phyloP scores from a whole-genome alignment of 208 protist species.

The Crithidia thermophila region DNA sequence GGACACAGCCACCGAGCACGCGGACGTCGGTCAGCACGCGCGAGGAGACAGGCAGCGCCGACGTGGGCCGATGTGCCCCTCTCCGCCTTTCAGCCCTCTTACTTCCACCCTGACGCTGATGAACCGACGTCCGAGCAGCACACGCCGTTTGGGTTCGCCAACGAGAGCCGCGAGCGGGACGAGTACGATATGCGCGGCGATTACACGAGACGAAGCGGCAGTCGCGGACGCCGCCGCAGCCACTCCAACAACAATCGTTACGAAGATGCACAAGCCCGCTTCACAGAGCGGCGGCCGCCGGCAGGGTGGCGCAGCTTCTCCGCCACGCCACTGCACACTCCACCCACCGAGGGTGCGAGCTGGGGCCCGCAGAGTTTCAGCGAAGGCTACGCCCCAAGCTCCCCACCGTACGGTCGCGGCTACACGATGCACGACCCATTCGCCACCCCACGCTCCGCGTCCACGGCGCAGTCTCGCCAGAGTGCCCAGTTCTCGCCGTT shows the following conservation, averaged over 20 bases:
- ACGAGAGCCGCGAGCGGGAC: not conserved
- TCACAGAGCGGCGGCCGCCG: too few relatives aligned
- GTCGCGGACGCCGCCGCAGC: not conserved
- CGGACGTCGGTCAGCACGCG: not conserved
- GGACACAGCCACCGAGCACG: not conserved
- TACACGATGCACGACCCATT: constrained; percentile 1
- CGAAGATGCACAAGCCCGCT: not conserved
- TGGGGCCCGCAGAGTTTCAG: not conserved
- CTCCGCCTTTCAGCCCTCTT: not conserved
- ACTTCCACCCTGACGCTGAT: not conserved
- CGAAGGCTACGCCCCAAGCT: not conserved
- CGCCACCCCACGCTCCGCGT: not conserved
- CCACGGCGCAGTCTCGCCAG: not conserved
- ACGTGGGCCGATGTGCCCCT: not conserved
- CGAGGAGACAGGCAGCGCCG: not conserved
- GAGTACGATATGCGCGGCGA: too few relatives aligned
- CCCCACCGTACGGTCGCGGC: not conserved
- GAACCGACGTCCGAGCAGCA: not conserved
- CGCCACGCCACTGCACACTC: constrained; percentile 1
- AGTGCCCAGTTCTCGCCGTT: not conserved
- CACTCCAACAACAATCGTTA: not conserved
- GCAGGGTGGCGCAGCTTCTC: constrained; percentile 9
- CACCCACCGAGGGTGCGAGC: not conserved
- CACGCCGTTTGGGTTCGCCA: constrained; percentile 4
- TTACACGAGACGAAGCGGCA: constrained; percentile 6